A percentile compares a stretch with the other conserved stretches of the same genome.
Conservation (phyloP, 805 yeast species). For the Kazachstania viticola region DNA sequence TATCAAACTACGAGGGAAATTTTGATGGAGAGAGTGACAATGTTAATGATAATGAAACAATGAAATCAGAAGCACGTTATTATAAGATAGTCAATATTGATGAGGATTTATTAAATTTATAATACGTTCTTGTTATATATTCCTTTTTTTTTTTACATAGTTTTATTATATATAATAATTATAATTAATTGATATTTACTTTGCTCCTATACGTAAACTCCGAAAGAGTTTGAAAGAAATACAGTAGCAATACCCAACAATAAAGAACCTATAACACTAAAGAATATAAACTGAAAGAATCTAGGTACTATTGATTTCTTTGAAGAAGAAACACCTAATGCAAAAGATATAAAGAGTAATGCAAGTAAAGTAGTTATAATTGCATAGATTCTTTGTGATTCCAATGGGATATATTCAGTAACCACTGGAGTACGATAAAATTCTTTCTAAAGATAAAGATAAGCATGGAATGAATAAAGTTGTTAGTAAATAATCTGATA, state of each 20-base stretch:
- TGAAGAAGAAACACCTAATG: slow-evolving; percentile 10
- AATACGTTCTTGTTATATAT: neutral
- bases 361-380: slow-evolving; percentile 11
- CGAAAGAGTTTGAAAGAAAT: slow-evolving; percentile 33
- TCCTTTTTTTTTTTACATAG: neutral
- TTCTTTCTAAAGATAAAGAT: slow-evolving; percentile 10
- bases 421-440: too few species aligned
- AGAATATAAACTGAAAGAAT: slow-evolving; percentile 11
- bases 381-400: slow-evolving; percentile 17
- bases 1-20: slow-evolving; percentile 19
- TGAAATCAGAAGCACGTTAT: slow-evolving; percentile 11
- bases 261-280: slow-evolving; percentile 26
- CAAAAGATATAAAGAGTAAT: slow-evolving; percentile 10
- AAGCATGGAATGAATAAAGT: too few species aligned
- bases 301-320: slow-evolving; percentile 9
- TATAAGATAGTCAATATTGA: slow-evolving; percentile 33
- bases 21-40: slow-evolving; percentile 20
- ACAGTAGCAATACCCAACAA: slow-evolving; percentile 32
- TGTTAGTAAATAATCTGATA: slow-evolving; percentile 2
- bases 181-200: too few species aligned
- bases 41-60: slow-evolving; percentile 1
- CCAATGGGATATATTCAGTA: slow-evolving; percentile 8
- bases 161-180: too few species aligned
- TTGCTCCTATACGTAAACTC: slow-evolving; percentile 30
- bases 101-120: slow-evolving; percentile 32